A percentile compares a stretch with the other conserved stretches of the same genome.
These are phyloP conservation scores for Hypoxylon sp. DNA, from an alignment of 2,329 filamentous ascomycete genomes.

Conservation along the genomic window DNA sequence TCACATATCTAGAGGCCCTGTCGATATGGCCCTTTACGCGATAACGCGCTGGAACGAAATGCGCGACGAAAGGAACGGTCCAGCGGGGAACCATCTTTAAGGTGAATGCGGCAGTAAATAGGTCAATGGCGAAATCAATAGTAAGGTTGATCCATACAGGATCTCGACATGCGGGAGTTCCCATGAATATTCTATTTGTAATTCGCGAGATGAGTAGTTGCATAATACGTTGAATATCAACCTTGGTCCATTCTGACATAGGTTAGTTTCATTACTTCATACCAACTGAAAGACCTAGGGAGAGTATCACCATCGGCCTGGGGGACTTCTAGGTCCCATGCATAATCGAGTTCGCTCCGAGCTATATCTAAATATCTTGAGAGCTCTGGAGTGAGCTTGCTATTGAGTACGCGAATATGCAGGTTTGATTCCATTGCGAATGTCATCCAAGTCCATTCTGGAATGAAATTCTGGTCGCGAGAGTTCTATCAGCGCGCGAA, in stretches of 20 bases:
- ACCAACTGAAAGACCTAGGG: too few relatives aligned
- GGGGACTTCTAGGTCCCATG: background rate
- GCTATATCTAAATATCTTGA: background rate
- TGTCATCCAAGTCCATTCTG: background rate
- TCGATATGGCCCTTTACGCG: background rate
- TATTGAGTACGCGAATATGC: background rate
- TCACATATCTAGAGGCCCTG: too few relatives aligned
- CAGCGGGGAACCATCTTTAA: background rate
- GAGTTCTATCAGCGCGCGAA: too few relatives aligned
- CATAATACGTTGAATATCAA: background rate
- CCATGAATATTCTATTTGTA: conserved; percentile 25
- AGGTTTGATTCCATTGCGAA: background rate
- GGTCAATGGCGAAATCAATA: conserved; percentile 25
- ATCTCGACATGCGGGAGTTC: conserved; percentile 26
- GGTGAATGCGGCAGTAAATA: conserved; percentile 23
- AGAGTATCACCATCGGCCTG: background rate
- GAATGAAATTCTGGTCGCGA: background rate
- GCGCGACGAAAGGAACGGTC: background rate
- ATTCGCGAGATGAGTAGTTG: conserved; percentile 9
- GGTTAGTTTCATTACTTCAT: too few relatives aligned
- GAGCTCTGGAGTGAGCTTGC: background rate
- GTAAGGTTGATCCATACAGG: conserved; percentile 28
- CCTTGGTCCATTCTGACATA: background rate
- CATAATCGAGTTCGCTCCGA: background rate
- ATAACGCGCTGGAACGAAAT: background rate